A percentile compares a stretch with the other conserved stretches of the same genome.
phyloP scores from a whole-genome alignment of 352 stramenopile genomes.

The Phytophthora idaei region DNA sequence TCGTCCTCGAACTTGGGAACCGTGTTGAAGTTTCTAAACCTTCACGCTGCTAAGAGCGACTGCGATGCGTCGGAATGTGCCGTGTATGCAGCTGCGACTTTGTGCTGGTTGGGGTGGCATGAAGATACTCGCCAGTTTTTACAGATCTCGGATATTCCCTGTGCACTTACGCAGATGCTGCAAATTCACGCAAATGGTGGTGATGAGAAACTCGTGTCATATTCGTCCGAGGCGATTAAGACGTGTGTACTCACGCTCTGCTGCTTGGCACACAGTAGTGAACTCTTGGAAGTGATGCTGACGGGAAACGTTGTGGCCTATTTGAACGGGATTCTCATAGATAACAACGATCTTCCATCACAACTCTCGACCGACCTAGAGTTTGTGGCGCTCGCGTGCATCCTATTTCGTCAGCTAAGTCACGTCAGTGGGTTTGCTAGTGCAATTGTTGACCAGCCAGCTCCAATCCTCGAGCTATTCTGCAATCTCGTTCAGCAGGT shows the following conservation, averaged over 20 bases:
- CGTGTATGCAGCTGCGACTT: slow-evolving; percentile 47
- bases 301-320: slow-evolving; percentile 42
- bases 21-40: slow-evolving; percentile 41
- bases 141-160: slow-evolving; percentile 39
- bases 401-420: slow-evolving; percentile 66
- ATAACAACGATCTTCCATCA: background rate
- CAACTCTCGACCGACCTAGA: slow-evolving; percentile 27
- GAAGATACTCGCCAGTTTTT: slow-evolving; percentile 48
- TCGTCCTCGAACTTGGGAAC: slow-evolving; percentile 43
- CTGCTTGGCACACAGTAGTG: slow-evolving; percentile 48
- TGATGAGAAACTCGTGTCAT: slow-evolving; percentile 13
- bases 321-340: slow-evolving; percentile 43
- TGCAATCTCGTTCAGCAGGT: slow-evolving; percentile 46
- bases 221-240: slow-evolving; percentile 40
- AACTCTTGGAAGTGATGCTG: slow-evolving; percentile 60
- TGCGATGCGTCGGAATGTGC: slow-evolving; percentile 39
- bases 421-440: slow-evolving; percentile 36
- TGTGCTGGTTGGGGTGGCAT: slow-evolving; percentile 70
- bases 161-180: slow-evolving; percentile 44
- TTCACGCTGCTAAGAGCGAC: slow-evolving; percentile 27
- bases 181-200: slow-evolving; percentile 18
- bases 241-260: slow-evolving; percentile 65
- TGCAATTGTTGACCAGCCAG: slow-evolving; percentile 6
- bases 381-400: slow-evolving; percentile 58
- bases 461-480: slow-evolving; percentile 49